phyloP scores from a whole-genome alignment of 116 monocot species.

The Cymodocea nodosa region DNA sequence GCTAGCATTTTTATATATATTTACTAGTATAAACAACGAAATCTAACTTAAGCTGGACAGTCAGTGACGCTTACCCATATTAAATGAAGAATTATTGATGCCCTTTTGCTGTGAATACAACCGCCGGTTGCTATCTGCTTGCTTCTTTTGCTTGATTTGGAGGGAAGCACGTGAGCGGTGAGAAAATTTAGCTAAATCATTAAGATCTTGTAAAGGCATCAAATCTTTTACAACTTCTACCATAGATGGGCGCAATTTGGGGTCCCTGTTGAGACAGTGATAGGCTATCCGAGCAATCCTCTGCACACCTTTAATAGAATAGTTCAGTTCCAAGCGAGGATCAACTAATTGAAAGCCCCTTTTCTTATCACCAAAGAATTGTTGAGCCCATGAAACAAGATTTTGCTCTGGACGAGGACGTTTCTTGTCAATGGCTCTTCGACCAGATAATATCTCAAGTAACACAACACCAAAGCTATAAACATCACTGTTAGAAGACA shows the following conservation, averaged over 20 bases:
- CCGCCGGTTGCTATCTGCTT: constrained; percentile 7
- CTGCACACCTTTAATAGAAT: constrained; percentile 51
- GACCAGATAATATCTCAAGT: constrained; percentile 53
- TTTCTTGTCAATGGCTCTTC: constrained; percentile 55
- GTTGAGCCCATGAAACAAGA: constrained; percentile 48
- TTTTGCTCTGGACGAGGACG: constrained; percentile 43
- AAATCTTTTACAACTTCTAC: constrained; percentile 37
- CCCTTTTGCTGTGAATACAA: constrained; percentile 1
- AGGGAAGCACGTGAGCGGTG: constrained; percentile 22
- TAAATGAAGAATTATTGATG: constrained; percentile 2
- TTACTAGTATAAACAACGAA: neutral
- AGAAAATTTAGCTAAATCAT: constrained; percentile 33
- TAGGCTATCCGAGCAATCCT: constrained; percentile 49
- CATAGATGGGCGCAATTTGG: constrained; percentile 47
- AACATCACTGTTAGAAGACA: constrained; percentile 57
- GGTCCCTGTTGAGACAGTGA: constrained; percentile 43
- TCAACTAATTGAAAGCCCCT: constrained; percentile 43
- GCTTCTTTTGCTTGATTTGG: constrained; percentile 10
- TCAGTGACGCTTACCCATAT: constrained; percentile 1
- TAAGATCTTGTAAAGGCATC: constrained; percentile 33
- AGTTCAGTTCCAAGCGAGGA: constrained; percentile 48
- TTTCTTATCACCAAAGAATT: constrained; percentile 25
- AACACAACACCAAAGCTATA: constrained; percentile 65
- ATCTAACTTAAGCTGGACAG: neutral
- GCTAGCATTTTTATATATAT: neutral